These are phyloP conservation scores for Skeletonema costatum DNA, from an alignment of 108 stramenopile genomes.

Conservation along the genomic window DNA sequence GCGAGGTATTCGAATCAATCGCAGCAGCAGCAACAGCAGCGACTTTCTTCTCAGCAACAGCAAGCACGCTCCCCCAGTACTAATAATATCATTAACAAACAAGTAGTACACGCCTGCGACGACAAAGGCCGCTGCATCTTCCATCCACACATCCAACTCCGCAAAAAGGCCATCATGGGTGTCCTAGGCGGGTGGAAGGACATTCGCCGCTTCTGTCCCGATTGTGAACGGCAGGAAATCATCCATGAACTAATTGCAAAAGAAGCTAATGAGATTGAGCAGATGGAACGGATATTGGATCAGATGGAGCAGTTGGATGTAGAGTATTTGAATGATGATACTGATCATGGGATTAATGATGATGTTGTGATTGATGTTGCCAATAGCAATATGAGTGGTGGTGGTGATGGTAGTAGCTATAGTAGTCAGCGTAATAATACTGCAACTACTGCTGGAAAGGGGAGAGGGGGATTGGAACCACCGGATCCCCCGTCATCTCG, in stretches of 20 bases:
- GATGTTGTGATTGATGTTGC: not conserved
- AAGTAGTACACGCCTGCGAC: constrained; percentile 13
- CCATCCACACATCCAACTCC: constrained; percentile 42
- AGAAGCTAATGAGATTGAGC: not conserved
- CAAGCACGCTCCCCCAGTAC: not conserved
- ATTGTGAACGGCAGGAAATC: constrained; percentile 45
- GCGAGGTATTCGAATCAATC: not conserved
- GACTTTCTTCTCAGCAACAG: not conserved
- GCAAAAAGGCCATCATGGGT: constrained; percentile 43
- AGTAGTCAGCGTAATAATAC: not conserved
- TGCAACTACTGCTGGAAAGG: not conserved
- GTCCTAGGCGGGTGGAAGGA: constrained; percentile 44
- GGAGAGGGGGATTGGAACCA: not conserved
- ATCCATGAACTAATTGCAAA: not conserved
- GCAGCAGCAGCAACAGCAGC: not conserved
- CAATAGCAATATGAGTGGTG: not conserved
- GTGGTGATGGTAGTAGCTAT: not conserved
- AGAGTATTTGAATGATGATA: not conserved
- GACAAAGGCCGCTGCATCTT: constrained; percentile 39
- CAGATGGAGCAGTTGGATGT: not conserved
- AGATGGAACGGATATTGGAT: not conserved
- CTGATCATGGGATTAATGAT: not conserved
- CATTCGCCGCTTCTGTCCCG: constrained; percentile 35
- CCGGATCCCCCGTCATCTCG: not conserved
- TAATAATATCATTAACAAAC: not conserved